Base-by-base conservation (phyloP, 108 stramenopile species). In the Skeletonema costatum region DNA sequence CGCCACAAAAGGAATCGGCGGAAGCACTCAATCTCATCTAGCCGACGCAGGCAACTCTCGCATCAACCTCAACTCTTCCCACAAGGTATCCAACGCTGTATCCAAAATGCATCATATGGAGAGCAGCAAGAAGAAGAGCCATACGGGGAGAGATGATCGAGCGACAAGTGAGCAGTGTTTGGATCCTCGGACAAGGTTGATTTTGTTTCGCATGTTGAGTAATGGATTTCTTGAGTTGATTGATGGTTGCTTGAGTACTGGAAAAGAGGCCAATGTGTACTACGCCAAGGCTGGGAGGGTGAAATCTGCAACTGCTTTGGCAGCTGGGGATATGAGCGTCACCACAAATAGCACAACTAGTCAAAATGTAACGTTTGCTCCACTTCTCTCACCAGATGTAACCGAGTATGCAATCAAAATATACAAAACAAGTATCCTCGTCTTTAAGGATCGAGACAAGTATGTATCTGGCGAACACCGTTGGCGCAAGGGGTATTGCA, bases 261-360 rank as follows among this genome's bases (percentile, higher is more conserved):
- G 99, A 16, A 99, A 99, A 79, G 99, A 99, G 81, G 99, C 99
- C 64, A 99, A 99, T 87, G 99, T 99, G 1, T 99, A 99, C 75
- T 98, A 98, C 53, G 98, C 98, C 71, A 87, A 86, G 78, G 93
- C 92, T 11, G 94, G 91, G 2, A 64, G 66, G 32, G 60, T 46
- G 12, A 68, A 56, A 70, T 36, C 16, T n/a, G 33, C 60, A 16
- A 8, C 29, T 61, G 30, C 16, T 29, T 39, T 25, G 29, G 25
- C 5, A n/a, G 5, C 42, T 8, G 70, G 33, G 16, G 59, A 77
- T 31, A 62, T 35, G 59, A 61, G 63, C 42, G 66, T 48, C 17
- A 30, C 36, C 32, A 58, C 29, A 30, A 67, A 63, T 44, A 69
- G 58, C 38, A 32, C 50, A 60, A 41, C 42, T 53, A 60, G 68